Evolutionary conservation across 2,329 filamentous ascomycete genomes (phyloP).

Genomic region (Graphiopsis chlorocephala): DNA sequence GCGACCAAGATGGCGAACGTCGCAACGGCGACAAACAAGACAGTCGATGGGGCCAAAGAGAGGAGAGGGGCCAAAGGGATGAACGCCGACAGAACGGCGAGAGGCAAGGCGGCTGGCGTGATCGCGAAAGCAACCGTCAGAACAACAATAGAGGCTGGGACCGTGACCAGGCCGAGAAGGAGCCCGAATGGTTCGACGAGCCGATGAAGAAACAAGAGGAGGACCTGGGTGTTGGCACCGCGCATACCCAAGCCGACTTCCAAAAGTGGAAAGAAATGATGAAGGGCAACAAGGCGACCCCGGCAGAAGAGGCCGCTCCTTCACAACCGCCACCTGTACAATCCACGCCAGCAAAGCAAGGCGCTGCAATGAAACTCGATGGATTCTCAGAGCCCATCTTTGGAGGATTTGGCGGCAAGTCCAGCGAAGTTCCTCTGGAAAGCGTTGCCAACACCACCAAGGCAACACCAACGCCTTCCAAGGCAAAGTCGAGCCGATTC

Average conservation of each 20-base stretch:
- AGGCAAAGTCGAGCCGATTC: constrained; percentile 77
- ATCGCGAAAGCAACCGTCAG: constrained; percentile 40
- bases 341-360: constrained; percentile 42
- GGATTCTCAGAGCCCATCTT: constrained; percentile 76
- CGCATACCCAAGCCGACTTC: constrained; percentile 84
- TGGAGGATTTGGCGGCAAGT: constrained; percentile 54
- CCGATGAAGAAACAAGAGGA: constrained; percentile 63
- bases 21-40: constrained; percentile 72
- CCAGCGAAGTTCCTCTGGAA: constrained; percentile 42
- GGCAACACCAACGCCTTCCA: constrained; percentile 39
- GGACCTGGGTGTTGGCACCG: constrained; percentile 35
- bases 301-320: constrained; percentile 18
- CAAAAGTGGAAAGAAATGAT: constrained; percentile 95
- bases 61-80: constrained; percentile 38
- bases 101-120: constrained; percentile 59
- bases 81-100: constrained; percentile 42
- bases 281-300: constrained; percentile 42
- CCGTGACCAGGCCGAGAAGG: constrained; percentile 64
- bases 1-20: constrained; percentile 51
- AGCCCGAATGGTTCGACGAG: constrained; percentile 85
- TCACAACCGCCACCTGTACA: constrained; percentile 22
- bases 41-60: constrained; percentile 54
- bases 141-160: constrained; percentile 57
- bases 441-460: constrained; percentile 34
- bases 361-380: constrained; percentile 63